Evolutionary conservation across 139 green algal genomes (phyloP).

Genomic region (Chlamydomonas incerta): DNA sequence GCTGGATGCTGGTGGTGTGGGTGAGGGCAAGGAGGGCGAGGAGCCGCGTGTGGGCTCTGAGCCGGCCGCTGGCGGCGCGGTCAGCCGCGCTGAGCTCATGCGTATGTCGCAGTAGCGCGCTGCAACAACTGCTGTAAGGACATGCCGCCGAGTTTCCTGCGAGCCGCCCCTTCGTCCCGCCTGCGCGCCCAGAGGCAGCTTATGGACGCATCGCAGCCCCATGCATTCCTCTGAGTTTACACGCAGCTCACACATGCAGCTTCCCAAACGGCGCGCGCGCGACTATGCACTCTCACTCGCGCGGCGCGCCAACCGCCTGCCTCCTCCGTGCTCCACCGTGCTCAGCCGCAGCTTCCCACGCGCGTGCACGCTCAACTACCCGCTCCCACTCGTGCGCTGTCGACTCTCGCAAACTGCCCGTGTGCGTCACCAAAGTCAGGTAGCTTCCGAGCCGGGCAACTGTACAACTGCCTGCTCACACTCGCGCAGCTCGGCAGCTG

Average conservation of each 20-base stretch:
- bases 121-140: slow-evolving; percentile 17
- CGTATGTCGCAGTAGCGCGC: slow-evolving; percentile 17
- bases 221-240: background rate
- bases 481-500: no score
- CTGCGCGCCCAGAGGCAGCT: background rate
- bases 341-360: background rate
- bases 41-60: slow-evolving; percentile 16
- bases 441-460: no score
- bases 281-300: background rate
- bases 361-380: no score
- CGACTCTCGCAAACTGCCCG: no score
- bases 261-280: background rate
- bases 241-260: background rate
- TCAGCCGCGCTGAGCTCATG: slow-evolving; percentile 15
- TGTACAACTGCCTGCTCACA: no score
- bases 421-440: no score
- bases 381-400: no score
- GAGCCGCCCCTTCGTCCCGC: slow-evolving; percentile 15
- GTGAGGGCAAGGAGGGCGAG: background rate
- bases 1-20: slow-evolving; percentile 1
- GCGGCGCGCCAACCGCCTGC: no score
- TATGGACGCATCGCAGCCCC: background rate
- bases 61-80: background rate
- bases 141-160: slow-evolving; percentile 21
- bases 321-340: background rate